phyloP scores from a whole-genome alignment of 2,329 filamentous ascomycete species.

The Arthrobotrys musiformis region DNA sequence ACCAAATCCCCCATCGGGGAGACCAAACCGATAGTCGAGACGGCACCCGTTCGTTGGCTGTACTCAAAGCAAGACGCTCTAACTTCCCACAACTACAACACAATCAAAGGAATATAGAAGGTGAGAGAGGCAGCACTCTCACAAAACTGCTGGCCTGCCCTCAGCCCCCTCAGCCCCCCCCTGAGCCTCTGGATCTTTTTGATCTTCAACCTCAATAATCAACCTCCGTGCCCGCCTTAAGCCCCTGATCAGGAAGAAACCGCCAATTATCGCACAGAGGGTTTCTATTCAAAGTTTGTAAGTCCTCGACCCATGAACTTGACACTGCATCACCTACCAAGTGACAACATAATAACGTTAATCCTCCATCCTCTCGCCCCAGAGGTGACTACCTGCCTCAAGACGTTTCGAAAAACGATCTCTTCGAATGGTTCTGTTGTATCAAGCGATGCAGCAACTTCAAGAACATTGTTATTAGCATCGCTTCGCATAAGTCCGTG shows the following conservation, averaged over 20 bases:
- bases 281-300: not conserved
- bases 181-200: not conserved
- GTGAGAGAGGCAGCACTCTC: no score
- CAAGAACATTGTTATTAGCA: not conserved
- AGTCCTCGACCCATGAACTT: not conserved
- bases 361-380: conserved; percentile 24
- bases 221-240: not conserved
- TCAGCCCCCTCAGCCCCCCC: not conserved
- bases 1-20: no score
- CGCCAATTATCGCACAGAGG: conserved; percentile 25
- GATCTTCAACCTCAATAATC: not conserved
- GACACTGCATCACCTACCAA: no score
- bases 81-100: no score
- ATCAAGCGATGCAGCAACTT: not conserved
- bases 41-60: no score
- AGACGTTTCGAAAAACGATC: not conserved
- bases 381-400: not conserved
- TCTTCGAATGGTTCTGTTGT: conserved; percentile 4
- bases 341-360: conserved; percentile 24
- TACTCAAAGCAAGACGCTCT: no score
- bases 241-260: not conserved
- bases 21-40: no score
- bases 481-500: not conserved
- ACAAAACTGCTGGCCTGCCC: not conserved
- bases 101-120: no score